Conservation (phyloP, 164 flowering plant genomes). For the Kingdonia uniflora region DNA sequence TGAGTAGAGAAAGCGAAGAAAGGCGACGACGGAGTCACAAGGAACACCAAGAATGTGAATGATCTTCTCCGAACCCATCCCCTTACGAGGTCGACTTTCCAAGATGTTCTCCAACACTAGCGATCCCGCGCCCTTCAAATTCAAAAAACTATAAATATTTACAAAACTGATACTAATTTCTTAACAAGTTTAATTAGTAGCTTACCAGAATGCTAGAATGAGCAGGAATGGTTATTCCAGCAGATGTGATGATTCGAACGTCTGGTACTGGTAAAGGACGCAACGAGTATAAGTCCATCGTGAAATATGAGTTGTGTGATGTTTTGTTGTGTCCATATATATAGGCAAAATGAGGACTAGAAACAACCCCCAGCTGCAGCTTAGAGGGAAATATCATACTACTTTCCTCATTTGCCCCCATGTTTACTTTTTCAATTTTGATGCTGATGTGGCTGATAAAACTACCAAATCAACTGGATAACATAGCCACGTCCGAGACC, state of each 20-base stretch:
- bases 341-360: no score
- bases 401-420: no score
- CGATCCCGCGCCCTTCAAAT: constrained; percentile 53
- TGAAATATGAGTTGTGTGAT: no score
- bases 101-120: constrained; percentile 59
- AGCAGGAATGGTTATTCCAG: constrained; percentile 52
- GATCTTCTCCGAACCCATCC: constrained; percentile 28
- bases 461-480: no score
- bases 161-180: no score
- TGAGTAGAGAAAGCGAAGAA: constrained; percentile 60
- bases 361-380: no score
- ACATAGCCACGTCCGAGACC: no score
- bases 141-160: constrained; percentile 1
- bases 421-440: no score
- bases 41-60: constrained; percentile 79
- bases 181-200: not conserved
- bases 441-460: no score
- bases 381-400: no score
- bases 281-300: no score
- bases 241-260: constrained; percentile 54
- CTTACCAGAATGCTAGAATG: constrained; percentile 65
- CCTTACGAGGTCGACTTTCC: constrained; percentile 36
- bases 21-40: constrained; percentile 51
- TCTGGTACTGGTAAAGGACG: constrained; percentile 18
- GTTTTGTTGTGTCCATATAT: no score